Base-by-base conservation (phyloP, 2,329 filamentous ascomycete species). In the Aspergillus brunneoviolaceus region DNA sequence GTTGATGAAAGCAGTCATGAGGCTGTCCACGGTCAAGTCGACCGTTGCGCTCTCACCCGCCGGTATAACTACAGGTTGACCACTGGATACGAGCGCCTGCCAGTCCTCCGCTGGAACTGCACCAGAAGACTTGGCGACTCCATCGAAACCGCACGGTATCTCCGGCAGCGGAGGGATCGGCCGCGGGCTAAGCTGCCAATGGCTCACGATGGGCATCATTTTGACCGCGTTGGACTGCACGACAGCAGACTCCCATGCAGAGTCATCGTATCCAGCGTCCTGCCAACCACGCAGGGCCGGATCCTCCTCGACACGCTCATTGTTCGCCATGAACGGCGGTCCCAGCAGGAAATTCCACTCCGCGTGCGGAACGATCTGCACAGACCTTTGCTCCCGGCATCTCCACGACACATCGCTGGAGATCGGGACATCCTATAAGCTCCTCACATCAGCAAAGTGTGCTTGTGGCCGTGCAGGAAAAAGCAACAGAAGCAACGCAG, bases 341-440 rank as follows among this genome's bases (percentile, higher is more conserved):
- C 60, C 60, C 1, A 62, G 60, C 5, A 54, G 39, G 7, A 31
- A 55, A 16, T 60, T 60, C 60, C 57, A 62, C 19, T 50, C 57
- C 1, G 35, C 10, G 0, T 23, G 51, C 4, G 57, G 47, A 3
- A 55, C 27, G 14, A 62, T 27, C 1, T 27, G 31, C 3, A 31
- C 47, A n/a, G 52, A 25, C 1, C 29, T n/a, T 4, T 60, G 45
- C 12, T 42, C 23, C 12, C 35, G 12, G 21, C 57, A 60, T 5
- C 21, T 19, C 60, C 60, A 62, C 7, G 49, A 10, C 4, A 35
- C 6, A 6, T 47, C 39, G 3, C 42, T 57, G 14, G 23, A 39
- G 5, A 55, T 25, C 12, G 49, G 49, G 5, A 57, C 12, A 2
- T 45, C 57, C 23, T 52, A 11, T 35, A 4, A 6, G 9, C 27